A percentile compares a stretch with the other conserved stretches of the same genome.
phyloP scores from a whole-genome alignment of 371 early-diverging fungal species.

The Capillidium rhysosporum region DNA sequence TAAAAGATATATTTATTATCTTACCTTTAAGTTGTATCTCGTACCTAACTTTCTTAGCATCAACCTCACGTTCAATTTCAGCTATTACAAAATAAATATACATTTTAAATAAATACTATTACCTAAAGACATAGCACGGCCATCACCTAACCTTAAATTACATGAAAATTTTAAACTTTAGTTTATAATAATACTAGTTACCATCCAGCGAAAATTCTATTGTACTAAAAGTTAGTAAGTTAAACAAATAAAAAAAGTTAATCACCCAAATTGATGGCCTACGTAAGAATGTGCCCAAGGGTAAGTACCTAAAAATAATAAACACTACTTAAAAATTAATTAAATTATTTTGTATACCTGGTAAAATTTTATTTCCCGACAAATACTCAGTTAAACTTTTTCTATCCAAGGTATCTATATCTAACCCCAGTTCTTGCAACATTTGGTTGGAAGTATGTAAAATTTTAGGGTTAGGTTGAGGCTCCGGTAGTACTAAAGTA shows the following conservation, averaged over 20 bases:
- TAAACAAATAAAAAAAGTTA: slow-evolving; percentile 5
- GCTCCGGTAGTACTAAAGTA: slow-evolving; percentile 28
- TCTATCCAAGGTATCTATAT: slow-evolving; percentile 12
- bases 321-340: slow-evolving; percentile 7
- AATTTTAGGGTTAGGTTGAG: slow-evolving; percentile 19
- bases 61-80: slow-evolving; percentile 14
- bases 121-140: slow-evolving; percentile 63
- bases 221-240: background rate
- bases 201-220: slow-evolving; percentile 32
- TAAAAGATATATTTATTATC: background rate
- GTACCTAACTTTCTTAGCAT: slow-evolving; percentile 24
- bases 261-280: slow-evolving; percentile 76
- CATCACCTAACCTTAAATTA: slow-evolving; percentile 55
- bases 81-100: background rate
- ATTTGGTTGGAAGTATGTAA: slow-evolving; percentile 20
- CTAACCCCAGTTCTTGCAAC: slow-evolving; percentile 18
- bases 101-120: slow-evolving; percentile 10
- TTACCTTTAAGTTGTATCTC: slow-evolving; percentile 64
- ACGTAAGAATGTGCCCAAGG: slow-evolving; percentile 76
- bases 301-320: slow-evolving; percentile 21
- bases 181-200: background rate
- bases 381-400: slow-evolving; percentile 17
- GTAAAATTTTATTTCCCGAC: slow-evolving; percentile 18
- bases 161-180: background rate
- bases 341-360: background rate